Conservation (phyloP, 2,329 filamentous ascomycete genomes). For the Nemania sp. region DNA sequence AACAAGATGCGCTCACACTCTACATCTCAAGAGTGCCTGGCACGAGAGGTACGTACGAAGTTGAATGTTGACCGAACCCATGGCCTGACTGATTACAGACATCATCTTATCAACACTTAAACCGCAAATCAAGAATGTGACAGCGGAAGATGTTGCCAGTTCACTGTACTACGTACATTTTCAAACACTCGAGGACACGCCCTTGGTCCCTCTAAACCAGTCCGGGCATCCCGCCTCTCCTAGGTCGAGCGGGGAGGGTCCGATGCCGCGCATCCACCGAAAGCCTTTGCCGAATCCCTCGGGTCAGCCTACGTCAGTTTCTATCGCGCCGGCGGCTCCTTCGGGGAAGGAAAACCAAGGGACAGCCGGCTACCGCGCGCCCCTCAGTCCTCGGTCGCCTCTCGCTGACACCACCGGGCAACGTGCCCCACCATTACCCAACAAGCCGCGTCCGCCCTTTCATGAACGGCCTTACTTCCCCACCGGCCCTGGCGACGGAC, state of each 20-base stretch:
- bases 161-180: conserved; percentile 94
- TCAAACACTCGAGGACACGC: conserved; percentile 69
- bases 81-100: conserved; percentile 64
- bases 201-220: conserved; percentile 51
- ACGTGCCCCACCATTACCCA: conserved; percentile 31
- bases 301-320: conserved; percentile 37
- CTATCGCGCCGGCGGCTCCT: conserved; percentile 30
- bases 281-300: conserved; percentile 60
- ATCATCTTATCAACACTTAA: conserved; percentile 93
- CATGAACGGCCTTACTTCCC: conserved; percentile 33
- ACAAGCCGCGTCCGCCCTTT: conserved; percentile 31
- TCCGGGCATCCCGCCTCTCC: conserved; percentile 50
- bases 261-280: conserved; percentile 59
- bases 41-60: conserved; percentile 74
- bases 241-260: conserved; percentile 60
- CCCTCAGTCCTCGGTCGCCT: conserved; percentile 40
- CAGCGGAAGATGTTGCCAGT: conserved; percentile 84
- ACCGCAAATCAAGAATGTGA: conserved; percentile 88
- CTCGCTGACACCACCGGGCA: conserved; percentile 28
- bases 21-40: conserved; percentile 96
- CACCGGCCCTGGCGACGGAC: conserved; percentile 35
- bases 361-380: conserved; percentile 38
- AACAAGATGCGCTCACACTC: conserved; percentile 78
- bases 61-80: conserved; percentile 20
- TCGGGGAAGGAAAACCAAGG: conserved; percentile 45